Base-by-base conservation (phyloP, 2,329 filamentous ascomycete genomes). In the Tolypocladium ovalisporum region DNA sequence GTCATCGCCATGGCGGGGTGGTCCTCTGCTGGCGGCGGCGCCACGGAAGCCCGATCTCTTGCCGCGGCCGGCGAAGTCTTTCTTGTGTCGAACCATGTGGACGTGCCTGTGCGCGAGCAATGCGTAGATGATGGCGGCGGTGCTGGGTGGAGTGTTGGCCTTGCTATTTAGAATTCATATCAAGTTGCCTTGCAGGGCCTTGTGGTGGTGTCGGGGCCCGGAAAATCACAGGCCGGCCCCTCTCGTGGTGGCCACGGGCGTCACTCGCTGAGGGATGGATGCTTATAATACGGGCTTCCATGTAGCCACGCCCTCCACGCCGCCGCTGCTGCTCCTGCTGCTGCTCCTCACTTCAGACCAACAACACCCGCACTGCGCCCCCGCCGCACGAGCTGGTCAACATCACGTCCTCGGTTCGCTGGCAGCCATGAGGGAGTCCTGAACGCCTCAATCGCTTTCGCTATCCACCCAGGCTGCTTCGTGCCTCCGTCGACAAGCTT, bases 71-170 rank as follows among this genome's bases (percentile, higher is more conserved):
- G 81, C 81, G 57, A 73, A 70, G 74, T 97, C 92, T 75, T 97
- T 97, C 76, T 97, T 97, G 75, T 97, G 93, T 60, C 93, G 90
- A 56, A 97, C 91, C 92, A 96, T 97, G 8, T 19, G 34, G 17
- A 22, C 36, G 40, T 15, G 29, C 19, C 5, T 5, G 22, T 34
- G n/a, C 29, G 32, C 17, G 44, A n/a, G 44, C 27, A n/a, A 22
- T 6, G 3, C 17, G 47, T 51, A 29, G 29, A 22, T 2, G 44
- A 22, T 4, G 29, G 47, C 17, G 1, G 44, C 9, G 44, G 44
- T 19, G 42, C 27, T 22, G 39, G 19, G 19, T 12, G 17, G 37
- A 39, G 37, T 39, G 37, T 39, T 19, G 1, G 37, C 9, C 37
- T 19, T 15, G 17, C n/a, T 7, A 39, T 7, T 39, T 37, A 37